phyloP scores from a whole-genome alignment of 2,329 filamentous ascomycete species.

The Fusarium sp. region DNA sequence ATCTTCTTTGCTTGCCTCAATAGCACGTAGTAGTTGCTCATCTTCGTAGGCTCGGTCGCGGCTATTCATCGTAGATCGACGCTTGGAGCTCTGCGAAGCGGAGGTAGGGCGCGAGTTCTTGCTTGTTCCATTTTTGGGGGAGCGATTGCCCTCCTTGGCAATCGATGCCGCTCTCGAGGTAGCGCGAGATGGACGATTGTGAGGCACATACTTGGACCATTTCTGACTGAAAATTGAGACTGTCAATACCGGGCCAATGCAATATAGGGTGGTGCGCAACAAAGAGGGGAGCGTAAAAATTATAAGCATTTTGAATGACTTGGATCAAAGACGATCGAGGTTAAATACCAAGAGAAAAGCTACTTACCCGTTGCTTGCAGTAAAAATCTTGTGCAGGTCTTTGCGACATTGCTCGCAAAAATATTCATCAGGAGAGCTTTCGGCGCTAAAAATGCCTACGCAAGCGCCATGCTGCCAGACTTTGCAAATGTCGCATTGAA shows the following conservation, averaged over 20 bases:
- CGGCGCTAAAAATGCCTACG: slow-evolving; percentile 95
- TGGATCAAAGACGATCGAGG: neutral
- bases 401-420: slow-evolving; percentile 96
- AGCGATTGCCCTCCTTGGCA: slow-evolving; percentile 59
- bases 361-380: slow-evolving; percentile 84
- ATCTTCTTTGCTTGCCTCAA: slow-evolving; percentile 94
- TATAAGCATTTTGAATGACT: neutral
- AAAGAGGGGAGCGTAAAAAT: neutral
- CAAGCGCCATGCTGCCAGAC: slow-evolving; percentile 99
- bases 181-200: slow-evolving; percentile 64
- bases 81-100: slow-evolving; percentile 69
- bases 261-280: neutral
- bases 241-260: slow-evolving; percentile 48
- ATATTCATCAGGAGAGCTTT: slow-evolving; percentile 93
- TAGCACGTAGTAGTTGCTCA: slow-evolving; percentile 84
- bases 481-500: slow-evolving; percentile 97
- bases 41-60: slow-evolving; percentile 95
- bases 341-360: neutral
- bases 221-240: slow-evolving; percentile 60
- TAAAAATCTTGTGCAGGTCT: slow-evolving; percentile 86
- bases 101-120: slow-evolving; percentile 65
- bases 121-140: slow-evolving; percentile 67
- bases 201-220: slow-evolving; percentile 72
- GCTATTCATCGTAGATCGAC: slow-evolving; percentile 97
- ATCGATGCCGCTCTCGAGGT: slow-evolving; percentile 71